Conservation (phyloP, 495 filamentous ascomycete species). For the Aspergillus sparsus region DNA sequence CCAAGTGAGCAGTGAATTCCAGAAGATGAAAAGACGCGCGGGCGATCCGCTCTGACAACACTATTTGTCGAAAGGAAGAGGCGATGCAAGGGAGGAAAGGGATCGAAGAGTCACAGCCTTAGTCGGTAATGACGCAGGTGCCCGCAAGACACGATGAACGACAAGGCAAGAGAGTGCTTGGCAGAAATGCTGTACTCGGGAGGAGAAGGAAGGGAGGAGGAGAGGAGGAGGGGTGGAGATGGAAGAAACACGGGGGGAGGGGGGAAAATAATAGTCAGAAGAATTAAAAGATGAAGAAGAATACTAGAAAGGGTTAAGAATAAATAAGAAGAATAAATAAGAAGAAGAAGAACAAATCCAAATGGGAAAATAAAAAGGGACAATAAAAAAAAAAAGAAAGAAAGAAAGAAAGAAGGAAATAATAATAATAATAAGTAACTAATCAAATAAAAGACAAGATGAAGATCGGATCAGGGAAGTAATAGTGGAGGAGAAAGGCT, state of each 20-base stretch:
- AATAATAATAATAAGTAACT: constrained; percentile 8
- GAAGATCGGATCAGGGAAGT: constrained; percentile 20
- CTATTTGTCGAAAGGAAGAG: constrained; percentile 28
- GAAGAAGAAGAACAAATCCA: constrained; percentile 7
- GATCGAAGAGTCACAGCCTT: constrained; percentile 33
- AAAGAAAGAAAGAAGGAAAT: constrained; percentile 2
- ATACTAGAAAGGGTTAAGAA: constrained; percentile 12
- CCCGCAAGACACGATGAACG: constrained; percentile 34
- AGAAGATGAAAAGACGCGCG: constrained; percentile 26
- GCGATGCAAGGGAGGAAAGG: constrained; percentile 40
- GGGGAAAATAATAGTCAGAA: constrained; percentile 9
- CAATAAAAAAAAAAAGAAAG: constrained; percentile 8
- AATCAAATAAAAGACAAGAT: constrained; percentile 16
- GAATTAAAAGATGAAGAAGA: constrained; percentile 14
- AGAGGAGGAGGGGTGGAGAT: constrained; percentile 3
- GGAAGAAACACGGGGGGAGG: constrained; percentile 1
- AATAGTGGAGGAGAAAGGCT: constrained; percentile 27
- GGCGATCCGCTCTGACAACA: constrained; percentile 20
- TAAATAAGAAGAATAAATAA: constrained; percentile 13
- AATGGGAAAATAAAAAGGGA: constrained; percentile 4
- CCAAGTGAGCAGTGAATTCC: constrained; percentile 20
- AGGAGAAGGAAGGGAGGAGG: constrained; percentile 9
- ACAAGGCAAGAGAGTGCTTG: constrained; percentile 27
- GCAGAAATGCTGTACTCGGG: constrained; percentile 31
- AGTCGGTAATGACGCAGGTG: constrained; percentile 38